Evolutionary conservation across 345 rosid genomes (phyloP).

Genomic region (Eutrema yunnanense): DNA sequence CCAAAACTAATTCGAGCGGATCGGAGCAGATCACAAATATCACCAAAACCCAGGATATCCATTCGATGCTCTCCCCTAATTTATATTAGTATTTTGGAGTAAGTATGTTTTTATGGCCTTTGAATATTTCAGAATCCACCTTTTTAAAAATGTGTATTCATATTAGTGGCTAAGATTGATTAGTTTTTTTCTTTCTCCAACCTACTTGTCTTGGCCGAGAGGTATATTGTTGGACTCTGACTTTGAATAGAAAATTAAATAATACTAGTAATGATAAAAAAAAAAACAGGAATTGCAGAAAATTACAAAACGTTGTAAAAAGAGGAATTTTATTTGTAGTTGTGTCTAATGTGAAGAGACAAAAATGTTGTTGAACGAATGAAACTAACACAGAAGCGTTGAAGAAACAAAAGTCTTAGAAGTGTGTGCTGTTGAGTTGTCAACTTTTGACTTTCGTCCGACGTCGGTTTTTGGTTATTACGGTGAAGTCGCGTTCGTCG

Average conservation of each 20-base stretch:
- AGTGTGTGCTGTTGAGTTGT: slow-evolving; percentile 17
- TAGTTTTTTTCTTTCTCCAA: not conserved
- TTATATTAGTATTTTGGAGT: not conserved
- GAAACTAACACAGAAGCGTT: slow-evolving; percentile 19
- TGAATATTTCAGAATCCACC: not conserved
- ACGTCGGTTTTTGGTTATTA: slow-evolving; percentile 14
- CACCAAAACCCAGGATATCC: no score
- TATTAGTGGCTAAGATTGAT: not conserved
- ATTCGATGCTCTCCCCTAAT: no score
- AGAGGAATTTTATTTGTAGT: slow-evolving; percentile 19
- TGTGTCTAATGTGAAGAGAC: slow-evolving; percentile 27
- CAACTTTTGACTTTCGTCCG: slow-evolving; percentile 28
- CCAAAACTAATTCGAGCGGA: no score
- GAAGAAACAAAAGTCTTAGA: slow-evolving; percentile 12
- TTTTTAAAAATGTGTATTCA: not conserved
- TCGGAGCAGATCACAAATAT: no score
- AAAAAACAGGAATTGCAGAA: not conserved
- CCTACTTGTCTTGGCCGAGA: not conserved
- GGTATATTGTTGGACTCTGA: not conserved
- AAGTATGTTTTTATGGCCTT: not conserved
- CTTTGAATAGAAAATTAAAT: not conserved
- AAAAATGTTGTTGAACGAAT: slow-evolving; percentile 25
- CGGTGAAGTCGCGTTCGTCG: slow-evolving; percentile 27
- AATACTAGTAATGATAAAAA: not conserved
- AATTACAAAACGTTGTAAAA: slow-evolving; percentile 17